Evolutionary conservation across 1,284 basidiomycete genomes (phyloP).

Genomic region (Cystobasidium pallidum): DNA sequence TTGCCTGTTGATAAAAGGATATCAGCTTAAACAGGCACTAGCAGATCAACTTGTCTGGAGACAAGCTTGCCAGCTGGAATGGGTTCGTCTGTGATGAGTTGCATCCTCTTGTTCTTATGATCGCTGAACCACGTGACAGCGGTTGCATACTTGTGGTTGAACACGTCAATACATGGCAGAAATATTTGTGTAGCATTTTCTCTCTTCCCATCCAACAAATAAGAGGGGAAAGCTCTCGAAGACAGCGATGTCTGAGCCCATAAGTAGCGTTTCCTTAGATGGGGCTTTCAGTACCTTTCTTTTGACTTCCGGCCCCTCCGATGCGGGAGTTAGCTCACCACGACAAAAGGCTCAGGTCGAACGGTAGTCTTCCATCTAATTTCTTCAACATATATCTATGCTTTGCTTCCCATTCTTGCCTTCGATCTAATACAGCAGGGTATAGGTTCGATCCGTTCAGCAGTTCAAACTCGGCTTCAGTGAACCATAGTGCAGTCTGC

Average conservation of each 20-base stretch:
- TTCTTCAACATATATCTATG: slow-evolving; percentile 13
- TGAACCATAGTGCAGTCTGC: slow-evolving; percentile 77
- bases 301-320: neutral
- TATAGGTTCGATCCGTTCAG: slow-evolving; percentile 76
- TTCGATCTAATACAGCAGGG: slow-evolving; percentile 63
- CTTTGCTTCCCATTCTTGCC: slow-evolving; percentile 22
- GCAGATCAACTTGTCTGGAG: slow-evolving; percentile 49
- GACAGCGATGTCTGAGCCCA: slow-evolving; percentile 41
- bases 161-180: slow-evolving; percentile 77
- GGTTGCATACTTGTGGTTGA: slow-evolving; percentile 75
- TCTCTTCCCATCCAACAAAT: slow-evolving; percentile 63
- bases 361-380: slow-evolving; percentile 16
- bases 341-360: slow-evolving; percentile 1
- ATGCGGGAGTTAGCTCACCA: neutral
- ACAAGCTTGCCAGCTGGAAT: slow-evolving; percentile 45
- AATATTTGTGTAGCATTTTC: slow-evolving; percentile 71
- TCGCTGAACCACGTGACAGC: slow-evolving; percentile 77
- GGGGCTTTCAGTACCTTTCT: neutral
- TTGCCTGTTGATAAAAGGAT: slow-evolving; percentile 54
- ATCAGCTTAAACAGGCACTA: neutral
- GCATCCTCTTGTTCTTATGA: slow-evolving; percentile 54
- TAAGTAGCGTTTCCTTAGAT: slow-evolving; percentile 41
- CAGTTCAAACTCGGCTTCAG: slow-evolving; percentile 64
- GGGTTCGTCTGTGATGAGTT: slow-evolving; percentile 48
- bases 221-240: slow-evolving; percentile 84